A percentile compares a stretch with the other conserved stretches of the same genome.
Conservation (phyloP, 331 rosid species). For the Quercus phellos region DNA sequence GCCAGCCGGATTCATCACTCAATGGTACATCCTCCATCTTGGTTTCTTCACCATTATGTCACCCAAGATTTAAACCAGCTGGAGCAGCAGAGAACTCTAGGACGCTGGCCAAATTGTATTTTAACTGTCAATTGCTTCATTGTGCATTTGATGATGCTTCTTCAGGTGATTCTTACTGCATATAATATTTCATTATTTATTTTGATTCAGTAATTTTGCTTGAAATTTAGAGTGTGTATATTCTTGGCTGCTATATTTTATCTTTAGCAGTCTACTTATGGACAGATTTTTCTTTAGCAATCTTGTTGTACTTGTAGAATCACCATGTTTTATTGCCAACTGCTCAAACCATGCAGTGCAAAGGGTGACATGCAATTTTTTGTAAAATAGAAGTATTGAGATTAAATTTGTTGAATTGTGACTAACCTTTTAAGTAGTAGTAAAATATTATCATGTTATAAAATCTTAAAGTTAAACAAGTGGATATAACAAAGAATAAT, state of each 20-base stretch:
- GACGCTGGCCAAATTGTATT: constrained; percentile 72
- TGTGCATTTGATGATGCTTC: constrained; percentile 58
- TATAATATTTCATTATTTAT: background rate
- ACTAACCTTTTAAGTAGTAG: background rate
- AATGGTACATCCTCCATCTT: constrained; percentile 77
- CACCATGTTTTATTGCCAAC: background rate
- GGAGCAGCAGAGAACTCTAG: constrained; percentile 55
- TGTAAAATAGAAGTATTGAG: background rate
- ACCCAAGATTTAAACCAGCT: constrained; percentile 74
- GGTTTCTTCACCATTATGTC: constrained; percentile 79
- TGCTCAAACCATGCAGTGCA: background rate
- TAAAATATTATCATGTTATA: constrained; percentile 4
- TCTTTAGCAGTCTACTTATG: too few relatives aligned
- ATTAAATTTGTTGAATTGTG: background rate
- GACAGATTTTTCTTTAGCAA: too few relatives aligned
- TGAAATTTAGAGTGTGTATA: background rate
- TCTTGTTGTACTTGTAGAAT: background rate
- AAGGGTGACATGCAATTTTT: background rate
- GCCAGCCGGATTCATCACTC: constrained; percentile 82
- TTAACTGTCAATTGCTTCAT: constrained; percentile 64
- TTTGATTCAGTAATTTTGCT: background rate
- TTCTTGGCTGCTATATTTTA: background rate
- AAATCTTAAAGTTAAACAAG: background rate
- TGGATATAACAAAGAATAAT: background rate
- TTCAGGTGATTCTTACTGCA: constrained; percentile 55